These are phyloP conservation scores for Parasitella parasitica DNA, from an alignment of 371 early-diverging fungal genomes.

Conservation along the genomic window DNA sequence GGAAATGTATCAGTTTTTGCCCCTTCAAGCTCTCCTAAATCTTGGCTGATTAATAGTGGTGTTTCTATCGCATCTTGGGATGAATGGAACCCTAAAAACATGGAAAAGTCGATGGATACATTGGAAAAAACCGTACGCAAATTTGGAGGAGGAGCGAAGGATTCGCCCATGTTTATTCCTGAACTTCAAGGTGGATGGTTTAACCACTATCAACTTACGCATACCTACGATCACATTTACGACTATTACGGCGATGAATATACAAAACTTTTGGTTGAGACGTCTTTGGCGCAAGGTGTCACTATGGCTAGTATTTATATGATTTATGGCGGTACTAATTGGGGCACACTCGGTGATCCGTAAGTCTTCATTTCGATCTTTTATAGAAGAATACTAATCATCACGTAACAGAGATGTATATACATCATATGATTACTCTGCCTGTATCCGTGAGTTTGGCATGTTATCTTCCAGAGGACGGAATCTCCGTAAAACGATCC, in stretches of 20 bases:
- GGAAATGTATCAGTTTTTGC: conserved; percentile 49
- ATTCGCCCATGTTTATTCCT: conserved; percentile 76
- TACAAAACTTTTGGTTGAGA: conserved; percentile 65
- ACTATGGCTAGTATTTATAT: conserved; percentile 73
- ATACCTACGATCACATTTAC: conserved; percentile 71
- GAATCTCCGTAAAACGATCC: conserved; percentile 59
- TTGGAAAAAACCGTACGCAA: conserved; percentile 72
- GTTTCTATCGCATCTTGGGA: conserved; percentile 51
- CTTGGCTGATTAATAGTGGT: conserved; percentile 54
- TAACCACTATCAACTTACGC: conserved; percentile 67
- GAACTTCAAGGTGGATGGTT: conserved; percentile 87
- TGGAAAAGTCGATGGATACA: conserved; percentile 60
- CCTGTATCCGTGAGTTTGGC: conserved; percentile 80
- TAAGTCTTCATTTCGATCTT: conserved; percentile 33
- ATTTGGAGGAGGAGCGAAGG: conserved; percentile 71
- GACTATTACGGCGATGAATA: conserved; percentile 74
- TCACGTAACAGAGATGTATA: conserved; percentile 61
- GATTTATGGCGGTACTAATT: conserved; percentile 85
- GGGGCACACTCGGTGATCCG: conserved; percentile 80
- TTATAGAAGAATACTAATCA: background rate
- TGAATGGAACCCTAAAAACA: conserved; percentile 63
- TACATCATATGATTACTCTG: conserved; percentile 80
- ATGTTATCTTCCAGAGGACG: conserved; percentile 68
- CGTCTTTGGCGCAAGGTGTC: conserved; percentile 68
- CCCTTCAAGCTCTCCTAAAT: conserved; percentile 60